These are phyloP conservation scores for Obba rivulosa DNA, from an alignment of 768 basidiomycete species.

Conservation along the genomic window DNA sequence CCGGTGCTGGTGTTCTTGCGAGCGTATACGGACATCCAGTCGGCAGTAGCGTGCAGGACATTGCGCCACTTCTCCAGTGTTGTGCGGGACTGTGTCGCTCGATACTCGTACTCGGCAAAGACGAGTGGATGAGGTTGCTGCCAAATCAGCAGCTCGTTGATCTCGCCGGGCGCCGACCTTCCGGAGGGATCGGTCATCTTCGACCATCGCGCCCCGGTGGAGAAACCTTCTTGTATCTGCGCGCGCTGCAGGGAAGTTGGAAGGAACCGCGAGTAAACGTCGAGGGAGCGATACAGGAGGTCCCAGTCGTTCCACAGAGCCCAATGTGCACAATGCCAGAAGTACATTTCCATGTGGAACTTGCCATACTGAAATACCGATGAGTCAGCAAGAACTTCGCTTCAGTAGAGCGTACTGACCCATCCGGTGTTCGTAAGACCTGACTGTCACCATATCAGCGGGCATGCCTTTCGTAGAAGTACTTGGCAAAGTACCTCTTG, in stretches of 20 bases:
- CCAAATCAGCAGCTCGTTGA: conserved; percentile 62
- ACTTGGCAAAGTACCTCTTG: conserved; percentile 39
- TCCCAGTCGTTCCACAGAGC: conserved; percentile 59
- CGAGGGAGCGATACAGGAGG: conserved; percentile 39
- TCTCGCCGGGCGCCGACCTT: conserved; percentile 52
- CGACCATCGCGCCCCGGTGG: conserved; percentile 53
- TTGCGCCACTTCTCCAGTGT: conserved; percentile 46
- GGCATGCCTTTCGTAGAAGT: not conserved
- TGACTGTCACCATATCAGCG: conserved; percentile 30
- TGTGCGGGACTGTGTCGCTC: conserved; percentile 29
- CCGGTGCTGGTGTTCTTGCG: conserved; percentile 43
- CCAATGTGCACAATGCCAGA: conserved; percentile 58
- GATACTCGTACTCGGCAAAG: conserved; percentile 55
- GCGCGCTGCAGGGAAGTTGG: conserved; percentile 40
- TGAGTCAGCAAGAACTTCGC: not conserved
- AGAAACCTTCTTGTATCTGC: conserved; percentile 47
- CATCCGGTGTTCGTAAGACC: conserved; percentile 53
- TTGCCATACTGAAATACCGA: conserved; percentile 32
- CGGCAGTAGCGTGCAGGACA: conserved; percentile 47
- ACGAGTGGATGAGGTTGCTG: conserved; percentile 56
- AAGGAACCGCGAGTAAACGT: conserved; percentile 45
- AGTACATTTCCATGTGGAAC: conserved; percentile 59
- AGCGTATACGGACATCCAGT: conserved; percentile 57
- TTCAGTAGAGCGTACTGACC: conserved; percentile 31
- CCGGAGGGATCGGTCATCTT: conserved; percentile 62